A percentile compares a stretch with the other conserved stretches of the same genome.
These are phyloP conservation scores for Septoria petroselini DNA, from an alignment of 2,329 filamentous ascomycete genomes.

Conservation along the genomic window DNA sequence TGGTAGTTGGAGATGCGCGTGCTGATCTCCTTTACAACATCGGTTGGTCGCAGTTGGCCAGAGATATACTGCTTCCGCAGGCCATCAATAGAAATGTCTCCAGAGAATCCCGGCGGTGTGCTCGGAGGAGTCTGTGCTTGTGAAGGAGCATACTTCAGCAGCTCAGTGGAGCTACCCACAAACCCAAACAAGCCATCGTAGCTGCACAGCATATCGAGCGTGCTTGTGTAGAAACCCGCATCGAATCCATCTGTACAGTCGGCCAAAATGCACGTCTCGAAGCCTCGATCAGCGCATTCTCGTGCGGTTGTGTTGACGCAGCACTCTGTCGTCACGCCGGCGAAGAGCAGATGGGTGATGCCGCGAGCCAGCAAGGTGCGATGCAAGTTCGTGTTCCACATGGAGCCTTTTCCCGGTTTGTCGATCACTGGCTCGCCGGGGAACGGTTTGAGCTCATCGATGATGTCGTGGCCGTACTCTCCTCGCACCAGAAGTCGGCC, in stretches of 20 bases:
- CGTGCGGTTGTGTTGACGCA: slow-evolving; percentile 57
- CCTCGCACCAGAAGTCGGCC: slow-evolving; percentile 54
- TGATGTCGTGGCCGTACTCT: slow-evolving; percentile 55
- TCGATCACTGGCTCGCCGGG: slow-evolving; percentile 56
- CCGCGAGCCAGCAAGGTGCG: slow-evolving; percentile 53
- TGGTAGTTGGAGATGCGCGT: slow-evolving; percentile 51
- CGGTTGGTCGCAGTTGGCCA: slow-evolving; percentile 45
- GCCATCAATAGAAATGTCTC: slow-evolving; percentile 44
- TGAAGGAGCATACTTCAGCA: slow-evolving; percentile 38
- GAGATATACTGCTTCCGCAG: slow-evolving; percentile 46
- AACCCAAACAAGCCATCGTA: slow-evolving; percentile 55
- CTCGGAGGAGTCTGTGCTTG: slow-evolving; percentile 39
- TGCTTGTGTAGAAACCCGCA: slow-evolving; percentile 45
- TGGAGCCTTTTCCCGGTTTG: slow-evolving; percentile 59
- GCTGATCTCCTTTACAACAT: slow-evolving; percentile 46
- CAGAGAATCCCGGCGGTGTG: slow-evolving; percentile 42
- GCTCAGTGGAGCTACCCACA: slow-evolving; percentile 43
- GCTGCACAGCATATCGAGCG: slow-evolving; percentile 51
- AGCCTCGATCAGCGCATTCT: slow-evolving; percentile 60
- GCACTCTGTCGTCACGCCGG: slow-evolving; percentile 59
- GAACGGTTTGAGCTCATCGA: slow-evolving; percentile 53
- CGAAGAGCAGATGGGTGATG: slow-evolving; percentile 57
- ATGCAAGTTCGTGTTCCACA: slow-evolving; percentile 56
- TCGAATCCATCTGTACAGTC: slow-evolving; percentile 53
- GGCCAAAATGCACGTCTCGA: slow-evolving; percentile 55